phyloP scores from a whole-genome alignment of 1,139 yeast genomes.

The Kodamaea sp. region DNA sequence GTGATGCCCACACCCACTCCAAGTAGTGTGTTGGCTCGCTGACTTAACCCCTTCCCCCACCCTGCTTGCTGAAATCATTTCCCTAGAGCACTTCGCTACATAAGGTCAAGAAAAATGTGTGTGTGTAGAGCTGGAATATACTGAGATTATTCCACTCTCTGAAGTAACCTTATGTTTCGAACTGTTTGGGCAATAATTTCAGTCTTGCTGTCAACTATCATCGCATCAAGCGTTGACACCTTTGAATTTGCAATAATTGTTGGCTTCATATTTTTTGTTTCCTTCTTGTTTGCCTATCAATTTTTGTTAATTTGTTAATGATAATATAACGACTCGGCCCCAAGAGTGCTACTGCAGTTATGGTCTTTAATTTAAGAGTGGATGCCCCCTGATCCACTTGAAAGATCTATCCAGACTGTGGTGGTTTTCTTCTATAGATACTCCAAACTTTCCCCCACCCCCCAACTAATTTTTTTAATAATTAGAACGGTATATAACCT shows the following conservation, averaged over 20 bases:
- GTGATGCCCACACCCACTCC: background rate
- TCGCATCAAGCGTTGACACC: background rate
- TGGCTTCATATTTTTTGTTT: too few species aligned
- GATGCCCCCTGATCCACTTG: constrained; percentile 4
- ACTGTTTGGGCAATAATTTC: too few species aligned
- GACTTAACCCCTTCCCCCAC: background rate
- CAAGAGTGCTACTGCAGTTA: constrained; percentile 1
- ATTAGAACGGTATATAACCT: constrained; percentile 5
- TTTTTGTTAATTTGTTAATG: constrained; percentile 4
- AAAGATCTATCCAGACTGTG: background rate
- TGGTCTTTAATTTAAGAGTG: background rate
- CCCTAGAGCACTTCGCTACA: background rate
- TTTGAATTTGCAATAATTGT: too few species aligned
- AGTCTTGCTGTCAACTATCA: background rate
- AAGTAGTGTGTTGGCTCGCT: background rate
- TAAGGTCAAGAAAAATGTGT: constrained; percentile 16
- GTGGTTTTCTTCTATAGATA: constrained; percentile 5
- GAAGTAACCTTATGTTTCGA: constrained; percentile 11
- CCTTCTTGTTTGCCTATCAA: background rate
- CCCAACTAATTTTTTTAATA: constrained; percentile 7
- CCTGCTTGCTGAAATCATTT: background rate
- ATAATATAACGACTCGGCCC: constrained; percentile 11
- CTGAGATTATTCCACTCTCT: constrained; percentile 11
- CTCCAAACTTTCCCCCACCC: constrained; percentile 11
- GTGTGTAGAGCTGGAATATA: constrained; percentile 15